A percentile compares a stretch with the other conserved stretches of the same genome.
Conservation (phyloP, 345 rosid genomes). For the Excoecaria cochinchinensis region DNA sequence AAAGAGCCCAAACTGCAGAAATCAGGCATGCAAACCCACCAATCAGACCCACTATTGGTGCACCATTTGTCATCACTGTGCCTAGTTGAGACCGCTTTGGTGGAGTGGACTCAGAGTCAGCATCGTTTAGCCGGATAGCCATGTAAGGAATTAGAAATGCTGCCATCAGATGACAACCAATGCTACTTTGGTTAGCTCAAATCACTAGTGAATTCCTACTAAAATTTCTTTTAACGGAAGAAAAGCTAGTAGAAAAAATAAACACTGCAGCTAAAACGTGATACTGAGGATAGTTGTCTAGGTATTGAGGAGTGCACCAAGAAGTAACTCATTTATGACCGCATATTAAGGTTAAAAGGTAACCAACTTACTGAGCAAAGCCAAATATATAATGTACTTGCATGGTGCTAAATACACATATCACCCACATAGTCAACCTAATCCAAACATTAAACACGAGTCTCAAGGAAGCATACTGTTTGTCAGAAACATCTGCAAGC, state of each 20-base stretch:
- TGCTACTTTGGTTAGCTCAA: neutral
- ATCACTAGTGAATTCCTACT: neutral
- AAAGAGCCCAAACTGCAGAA: constrained; percentile 68
- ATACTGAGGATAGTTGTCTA: neutral
- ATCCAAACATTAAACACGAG: constrained; percentile 12
- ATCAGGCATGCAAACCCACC: constrained; percentile 74
- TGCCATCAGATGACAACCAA: constrained; percentile 27
- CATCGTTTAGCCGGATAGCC: constrained; percentile 75
- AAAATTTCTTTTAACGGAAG: neutral
- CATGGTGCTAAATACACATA: neutral
- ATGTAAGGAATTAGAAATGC: constrained; percentile 92
- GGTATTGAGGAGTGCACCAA: neutral
- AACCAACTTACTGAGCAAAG: neutral
- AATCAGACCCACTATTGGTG: constrained; percentile 61
- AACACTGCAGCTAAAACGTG: neutral
- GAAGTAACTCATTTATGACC: neutral
- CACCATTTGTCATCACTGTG: constrained; percentile 66
- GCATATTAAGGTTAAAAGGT: neutral
- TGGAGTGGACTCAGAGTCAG: constrained; percentile 36
- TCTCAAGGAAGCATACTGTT: constrained; percentile 52
- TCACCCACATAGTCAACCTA: neutral
- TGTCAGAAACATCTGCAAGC: constrained; percentile 94
- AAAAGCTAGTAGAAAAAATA: neutral
- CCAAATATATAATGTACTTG: neutral
- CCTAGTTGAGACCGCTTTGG: constrained; percentile 59